Conservation (phyloP, 2,329 filamentous ascomycete species). For the Plenodomus biglobosus region DNA sequence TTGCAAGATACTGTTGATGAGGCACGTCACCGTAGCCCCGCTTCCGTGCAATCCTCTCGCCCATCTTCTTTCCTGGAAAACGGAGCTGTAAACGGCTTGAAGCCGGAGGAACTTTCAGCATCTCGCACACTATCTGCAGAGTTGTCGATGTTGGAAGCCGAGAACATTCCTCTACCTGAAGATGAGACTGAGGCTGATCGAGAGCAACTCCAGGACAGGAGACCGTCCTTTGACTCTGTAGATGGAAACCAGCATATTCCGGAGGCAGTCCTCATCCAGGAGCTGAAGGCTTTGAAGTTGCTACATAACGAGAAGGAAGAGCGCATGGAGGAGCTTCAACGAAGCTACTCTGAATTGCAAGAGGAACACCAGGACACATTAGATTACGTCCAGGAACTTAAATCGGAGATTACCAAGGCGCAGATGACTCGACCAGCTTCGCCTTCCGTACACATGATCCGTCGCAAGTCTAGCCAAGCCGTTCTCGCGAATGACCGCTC, state of each 20-base stretch:
- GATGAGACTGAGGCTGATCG: constrained; percentile 57
- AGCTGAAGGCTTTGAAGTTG: constrained; percentile 70
- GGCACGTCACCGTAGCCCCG: constrained; percentile 60
- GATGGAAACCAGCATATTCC: constrained; percentile 15
- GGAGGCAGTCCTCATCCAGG: constrained; percentile 46
- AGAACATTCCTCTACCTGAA: constrained; percentile 34
- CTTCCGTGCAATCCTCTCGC: constrained; percentile 58
- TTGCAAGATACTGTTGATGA: constrained; percentile 85
- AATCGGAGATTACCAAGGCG: constrained; percentile 80
- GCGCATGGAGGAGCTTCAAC: constrained; percentile 69
- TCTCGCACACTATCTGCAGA: constrained; percentile 93
- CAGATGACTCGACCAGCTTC: constrained; percentile 64
- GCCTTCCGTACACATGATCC: constrained; percentile 74
- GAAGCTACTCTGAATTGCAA: constrained; percentile 82
- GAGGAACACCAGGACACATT: constrained; percentile 78
- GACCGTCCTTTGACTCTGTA: constrained; percentile 23
- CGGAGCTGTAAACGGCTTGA: constrained; percentile 68
- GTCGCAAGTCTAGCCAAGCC: constrained; percentile 89
- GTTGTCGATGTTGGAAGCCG: constrained; percentile 80
- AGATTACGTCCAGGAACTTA: constrained; percentile 86
- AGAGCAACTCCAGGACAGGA: constrained; percentile 58
- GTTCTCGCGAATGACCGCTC: constrained; percentile 85
- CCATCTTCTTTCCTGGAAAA: constrained; percentile 86
- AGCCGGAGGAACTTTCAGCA: constrained; percentile 68
- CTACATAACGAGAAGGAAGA: constrained; percentile 76